Base-by-base conservation (phyloP, 768 basidiomycete species). In the Agaricus sinodeliciosus region DNA sequence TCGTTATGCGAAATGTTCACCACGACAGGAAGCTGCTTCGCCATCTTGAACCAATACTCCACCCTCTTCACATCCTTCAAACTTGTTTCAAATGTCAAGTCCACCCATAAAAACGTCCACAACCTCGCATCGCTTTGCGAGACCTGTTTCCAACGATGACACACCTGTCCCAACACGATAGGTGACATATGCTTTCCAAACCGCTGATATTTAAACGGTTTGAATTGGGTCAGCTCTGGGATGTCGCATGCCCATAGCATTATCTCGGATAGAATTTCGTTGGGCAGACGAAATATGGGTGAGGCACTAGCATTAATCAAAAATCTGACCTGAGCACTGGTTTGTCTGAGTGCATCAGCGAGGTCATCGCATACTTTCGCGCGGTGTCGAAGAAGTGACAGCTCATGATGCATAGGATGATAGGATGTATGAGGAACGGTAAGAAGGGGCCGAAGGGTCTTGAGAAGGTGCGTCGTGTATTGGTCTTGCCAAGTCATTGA, bases 231-330 rank as follows among this genome's bases (percentile, higher is more conserved):
- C 31, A 54, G 46, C 25, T 54, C 52, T 34, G 52, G 45, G 28
- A 54, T 48, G 18, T 54, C 52, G 16, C 52, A 54, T 15, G 52
- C 52, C 52, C 52, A 54, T 26, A 54, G 40, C 52, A 54, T 54
- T 12, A 54, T 54, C 22, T 47, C 52, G 15, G 52, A 54, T n/a
- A 54, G 45, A 26, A 54, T 54, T 27, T 54, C 52, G 34, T 48
- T 54, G 46, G 52, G 52, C 27, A 54, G 52, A 13, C 52, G 52
- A 16, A 54, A 54, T 2, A 54, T 54, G 45, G 52, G 52, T 31
- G 52, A 54, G 31, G 52, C 52, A 31, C 46, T 47, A 28, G 41
- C 46, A 34, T 54, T 54, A 42, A 54, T 48, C 35, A 54, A 8
- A 22, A 9, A 47, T 42, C 43, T 54, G n/a, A 54, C 52, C 31